A percentile compares a stretch with the other conserved stretches of the same genome.
Evolutionary conservation across 192 early-diverging fungal species (phyloP).

Genomic region (Podochytrium sp.): DNA sequence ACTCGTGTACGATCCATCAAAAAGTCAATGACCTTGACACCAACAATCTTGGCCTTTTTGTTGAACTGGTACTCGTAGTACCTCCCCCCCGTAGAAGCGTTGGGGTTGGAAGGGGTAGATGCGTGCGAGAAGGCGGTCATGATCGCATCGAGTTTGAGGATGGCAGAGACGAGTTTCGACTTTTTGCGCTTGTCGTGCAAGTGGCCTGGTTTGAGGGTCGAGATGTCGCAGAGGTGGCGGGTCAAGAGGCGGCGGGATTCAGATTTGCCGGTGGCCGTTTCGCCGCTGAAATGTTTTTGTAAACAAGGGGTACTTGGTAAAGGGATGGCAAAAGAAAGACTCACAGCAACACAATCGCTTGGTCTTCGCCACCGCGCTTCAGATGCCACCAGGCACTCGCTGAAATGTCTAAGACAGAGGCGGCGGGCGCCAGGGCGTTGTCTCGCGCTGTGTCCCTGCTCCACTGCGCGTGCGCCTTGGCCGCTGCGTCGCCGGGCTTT

Average conservation of each 20-base stretch:
- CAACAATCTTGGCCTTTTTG: slow-evolving; percentile 78
- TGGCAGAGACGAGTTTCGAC: slow-evolving; percentile 69
- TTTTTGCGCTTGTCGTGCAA: slow-evolving; percentile 72
- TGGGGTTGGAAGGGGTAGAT: slow-evolving; percentile 62
- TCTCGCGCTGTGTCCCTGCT: slow-evolving; percentile 26
- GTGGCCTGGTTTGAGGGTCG: slow-evolving; percentile 37
- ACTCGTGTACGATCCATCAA: slow-evolving; percentile 87
- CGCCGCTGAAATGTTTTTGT: slow-evolving; percentile 66
- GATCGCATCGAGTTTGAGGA: slow-evolving; percentile 70
- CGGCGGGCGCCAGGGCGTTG: slow-evolving; percentile 41
- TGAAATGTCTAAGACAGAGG: slow-evolving; percentile 61
- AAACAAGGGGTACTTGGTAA: neutral
- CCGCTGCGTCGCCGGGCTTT: slow-evolving; percentile 56
- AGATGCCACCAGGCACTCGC: slow-evolving; percentile 87
- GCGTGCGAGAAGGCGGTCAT: slow-evolving; percentile 77
- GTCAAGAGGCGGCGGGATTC: slow-evolving; percentile 74
- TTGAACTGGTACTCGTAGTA: slow-evolving; percentile 91
- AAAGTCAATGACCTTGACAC: slow-evolving; percentile 80
- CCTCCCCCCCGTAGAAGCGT: slow-evolving; percentile 71
- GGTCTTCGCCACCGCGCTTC: slow-evolving; percentile 84
- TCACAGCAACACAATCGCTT: slow-evolving; percentile 87
- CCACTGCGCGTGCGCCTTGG: slow-evolving; percentile 69
- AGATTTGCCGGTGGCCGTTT: slow-evolving; percentile 87
- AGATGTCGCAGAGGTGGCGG: slow-evolving; percentile 74
- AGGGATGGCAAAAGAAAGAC: slow-evolving; percentile 27